Base-by-base conservation (phyloP, 306 rosid genomes). In the Cercis canadensis region DNA sequence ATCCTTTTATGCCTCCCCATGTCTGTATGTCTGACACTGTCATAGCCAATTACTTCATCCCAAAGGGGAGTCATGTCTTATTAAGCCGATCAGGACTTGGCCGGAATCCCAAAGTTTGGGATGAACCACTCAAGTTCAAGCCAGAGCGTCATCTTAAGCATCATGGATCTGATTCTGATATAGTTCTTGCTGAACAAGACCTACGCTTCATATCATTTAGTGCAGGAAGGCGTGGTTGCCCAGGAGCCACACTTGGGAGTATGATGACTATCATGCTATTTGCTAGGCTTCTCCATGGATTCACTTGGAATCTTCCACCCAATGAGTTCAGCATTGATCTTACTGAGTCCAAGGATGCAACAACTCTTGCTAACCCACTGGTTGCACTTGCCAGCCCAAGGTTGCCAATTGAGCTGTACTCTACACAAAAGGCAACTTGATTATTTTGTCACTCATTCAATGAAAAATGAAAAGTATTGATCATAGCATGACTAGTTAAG, bases 1-100 rank as follows among this genome's bases (percentile, higher is more conserved):
- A 31, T 0, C 47, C 81, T 5, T 85, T 89, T 9, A 80, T 41
- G 18, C 10, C 37, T 54, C 88, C 96, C 3, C 88, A 86, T 41
- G 70, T 80, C 4, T 14, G 82, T 0, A 63, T 13, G 40, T 29
- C 33, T 0, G 85, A 89, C 12, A 41, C 47, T 1, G 5, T 19
- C 0, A 74, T 87, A 40, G 18, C 82, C 4, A 77, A 74, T 17
- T 79, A 80, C 79, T 39, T 79, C 24, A 81, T 87, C 62, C 84
- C 87, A 4, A 79, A 87, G 17, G 85, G 77, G 0, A 82, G 88
- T 37, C 70, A 65, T 8, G 69, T 84, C 0, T 1, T 78, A 1
- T 6, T 87, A 2, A 84, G 80, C n/a, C 72, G 87, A 12, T 9
- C 14, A 3, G 80, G 69, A 1, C 40, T 86, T 0, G 75, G 84